Evolutionary conservation across 768 basidiomycete genomes (phyloP).

Genomic region (Termitomyces sp.): DNA sequence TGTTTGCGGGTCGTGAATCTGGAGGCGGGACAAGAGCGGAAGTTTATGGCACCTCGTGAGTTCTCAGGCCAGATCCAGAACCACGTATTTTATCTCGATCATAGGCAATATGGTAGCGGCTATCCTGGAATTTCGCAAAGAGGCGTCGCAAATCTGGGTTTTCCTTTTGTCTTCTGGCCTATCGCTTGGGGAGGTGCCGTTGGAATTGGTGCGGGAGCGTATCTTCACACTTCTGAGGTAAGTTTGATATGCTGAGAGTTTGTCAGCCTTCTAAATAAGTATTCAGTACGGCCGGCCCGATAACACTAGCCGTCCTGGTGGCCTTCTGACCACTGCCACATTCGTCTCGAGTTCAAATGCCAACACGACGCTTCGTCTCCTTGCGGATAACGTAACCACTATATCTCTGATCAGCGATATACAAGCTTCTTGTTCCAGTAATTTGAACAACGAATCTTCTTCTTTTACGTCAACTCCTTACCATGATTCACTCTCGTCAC

Average conservation of each 20-base stretch:
- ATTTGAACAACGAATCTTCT: slow-evolving; percentile 21
- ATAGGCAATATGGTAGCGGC: slow-evolving; percentile 52
- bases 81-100: not conserved
- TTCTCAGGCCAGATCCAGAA: slow-evolving; percentile 2
- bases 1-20: slow-evolving; percentile 35
- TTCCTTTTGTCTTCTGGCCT: slow-evolving; percentile 60
- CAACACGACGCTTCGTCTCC: slow-evolving; percentile 37
- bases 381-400: slow-evolving; percentile 46
- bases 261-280: not conserved
- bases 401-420: slow-evolving; percentile 35
- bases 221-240: slow-evolving; percentile 37
- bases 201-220: slow-evolving; percentile 20
- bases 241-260: not conserved
- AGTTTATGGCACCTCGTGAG: slow-evolving; percentile 38
- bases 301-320: slow-evolving; percentile 46
- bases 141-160: slow-evolving; percentile 41
- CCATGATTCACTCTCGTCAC: slow-evolving; percentile 24
- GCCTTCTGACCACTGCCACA: slow-evolving; percentile 33
- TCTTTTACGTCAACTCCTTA: slow-evolving; percentile 25
- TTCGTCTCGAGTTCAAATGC: slow-evolving; percentile 34
- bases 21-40: slow-evolving; percentile 45
- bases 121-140: slow-evolving; percentile 41
- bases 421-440: slow-evolving; percentile 33
- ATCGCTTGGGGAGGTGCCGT: slow-evolving; percentile 39
- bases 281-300: slow-evolving; percentile 41